Percentiles rank a stretch among this genome's conserved stretches.
Evolutionary conservation across 2,329 filamentous ascomycete genomes (phyloP).

Genomic region (Pseudocercospora macadamiae): DNA sequence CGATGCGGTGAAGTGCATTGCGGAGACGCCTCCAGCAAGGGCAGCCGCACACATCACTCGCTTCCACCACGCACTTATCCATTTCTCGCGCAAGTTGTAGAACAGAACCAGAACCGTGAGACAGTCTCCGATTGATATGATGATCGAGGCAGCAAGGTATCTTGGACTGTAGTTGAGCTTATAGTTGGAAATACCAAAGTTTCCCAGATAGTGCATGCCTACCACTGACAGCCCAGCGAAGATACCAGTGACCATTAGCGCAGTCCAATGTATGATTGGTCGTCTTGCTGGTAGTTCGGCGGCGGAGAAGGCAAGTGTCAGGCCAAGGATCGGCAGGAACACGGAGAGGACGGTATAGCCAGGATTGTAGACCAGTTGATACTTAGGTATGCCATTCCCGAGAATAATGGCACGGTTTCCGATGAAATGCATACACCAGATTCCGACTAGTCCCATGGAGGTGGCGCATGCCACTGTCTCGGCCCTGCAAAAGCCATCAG

Average conservation of each 20-base stretch:
- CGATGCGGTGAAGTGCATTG: conserved; percentile 87
- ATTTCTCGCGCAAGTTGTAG: conserved; percentile 74
- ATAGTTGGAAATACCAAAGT: conserved; percentile 80
- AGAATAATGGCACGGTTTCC: conserved; percentile 79
- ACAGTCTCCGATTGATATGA: conserved; percentile 74
- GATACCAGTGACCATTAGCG: conserved; percentile 61
- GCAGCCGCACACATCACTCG: conserved; percentile 66
- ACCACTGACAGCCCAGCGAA: conserved; percentile 76
- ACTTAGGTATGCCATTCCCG: conserved; percentile 57
- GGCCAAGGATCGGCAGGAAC: conserved; percentile 75
- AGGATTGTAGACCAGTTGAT: conserved; percentile 73
- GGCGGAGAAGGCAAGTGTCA: conserved; percentile 71
- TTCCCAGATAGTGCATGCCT: conserved; percentile 88
- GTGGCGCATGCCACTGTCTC: conserved; percentile 47
- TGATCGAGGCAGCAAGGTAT: conserved; percentile 68
- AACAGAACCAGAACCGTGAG: conserved; percentile 72
- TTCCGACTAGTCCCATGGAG: conserved; percentile 53
- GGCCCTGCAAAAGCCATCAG: conserved; percentile 36
- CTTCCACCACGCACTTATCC: conserved; percentile 81
- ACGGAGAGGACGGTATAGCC: conserved; percentile 76
- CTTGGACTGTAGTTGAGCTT: conserved; percentile 61
- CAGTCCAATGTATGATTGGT: conserved; percentile 34
- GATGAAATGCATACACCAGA: conserved; percentile 72
- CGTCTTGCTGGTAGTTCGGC: conserved; percentile 53
- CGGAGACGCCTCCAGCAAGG: conserved; percentile 74